Conservation (phyloP, 441 rosid species). For the Arabidopsis hybrid region DNA sequence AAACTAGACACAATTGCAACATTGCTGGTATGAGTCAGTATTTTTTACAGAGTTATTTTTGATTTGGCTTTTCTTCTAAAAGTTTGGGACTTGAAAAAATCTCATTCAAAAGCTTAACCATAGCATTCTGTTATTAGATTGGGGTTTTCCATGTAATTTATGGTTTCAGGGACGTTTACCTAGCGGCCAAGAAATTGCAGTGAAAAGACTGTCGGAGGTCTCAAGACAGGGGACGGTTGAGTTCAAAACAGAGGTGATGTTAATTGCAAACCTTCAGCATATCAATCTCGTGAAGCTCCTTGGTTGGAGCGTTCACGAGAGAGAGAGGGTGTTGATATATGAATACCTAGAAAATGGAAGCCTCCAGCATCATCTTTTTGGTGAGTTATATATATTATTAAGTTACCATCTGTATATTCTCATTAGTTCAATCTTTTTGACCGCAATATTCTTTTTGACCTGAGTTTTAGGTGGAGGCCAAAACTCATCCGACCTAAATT, state of each 20-base stretch:
- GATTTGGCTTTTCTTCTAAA: neutral
- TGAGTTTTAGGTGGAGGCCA: neutral
- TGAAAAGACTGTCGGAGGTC: neutral
- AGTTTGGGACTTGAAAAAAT: neutral
- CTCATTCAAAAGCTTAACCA: neutral
- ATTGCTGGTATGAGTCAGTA: too few species aligned
- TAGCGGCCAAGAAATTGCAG: neutral
- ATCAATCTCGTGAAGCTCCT: neutral
- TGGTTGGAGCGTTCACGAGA: slow-evolving; percentile 4
- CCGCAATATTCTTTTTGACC: too few species aligned
- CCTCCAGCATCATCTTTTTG: neutral
- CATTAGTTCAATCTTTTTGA: too few species aligned
- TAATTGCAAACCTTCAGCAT: neutral
- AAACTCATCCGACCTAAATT: neutral
- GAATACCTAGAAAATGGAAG: neutral
- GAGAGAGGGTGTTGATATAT: neutral
- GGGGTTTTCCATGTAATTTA: neutral
- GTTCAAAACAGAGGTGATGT: slow-evolving; percentile 1
- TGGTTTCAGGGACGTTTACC: neutral
- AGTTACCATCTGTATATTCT: neutral
- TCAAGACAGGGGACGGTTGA: neutral
- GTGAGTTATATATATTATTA: neutral
- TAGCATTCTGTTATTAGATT: neutral
- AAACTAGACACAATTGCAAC: too few species aligned
- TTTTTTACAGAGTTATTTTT: too few species aligned